A percentile compares a stretch with the other conserved stretches of the same genome.
Conservation (phyloP, 768 basidiomycete genomes). For the Leccinum truebloodii region DNA sequence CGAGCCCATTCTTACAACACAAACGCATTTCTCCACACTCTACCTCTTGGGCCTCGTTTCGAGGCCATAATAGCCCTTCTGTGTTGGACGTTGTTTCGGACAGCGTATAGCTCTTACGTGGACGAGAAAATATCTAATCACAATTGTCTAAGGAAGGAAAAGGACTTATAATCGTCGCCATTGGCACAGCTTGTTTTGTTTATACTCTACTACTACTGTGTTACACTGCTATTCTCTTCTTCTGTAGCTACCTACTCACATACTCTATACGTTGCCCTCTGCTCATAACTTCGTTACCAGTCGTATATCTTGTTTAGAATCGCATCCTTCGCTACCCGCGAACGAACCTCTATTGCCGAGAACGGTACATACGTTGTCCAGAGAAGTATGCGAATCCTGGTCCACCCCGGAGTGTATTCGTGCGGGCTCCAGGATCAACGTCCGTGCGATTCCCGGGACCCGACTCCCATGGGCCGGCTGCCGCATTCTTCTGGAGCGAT, state of each 20-base stretch:
- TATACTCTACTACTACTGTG: conserved; percentile 2
- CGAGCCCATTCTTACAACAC: not conserved
- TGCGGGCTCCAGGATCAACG: conserved; percentile 3
- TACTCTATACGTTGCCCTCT: conserved; percentile 8
- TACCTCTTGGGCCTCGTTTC: conserved; percentile 4
- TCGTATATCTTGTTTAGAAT: not conserved
- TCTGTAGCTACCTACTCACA: conserved; percentile 20
- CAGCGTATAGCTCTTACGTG: conserved; percentile 1
- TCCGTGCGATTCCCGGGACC: conserved; percentile 2
- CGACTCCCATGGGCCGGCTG: not conserved
- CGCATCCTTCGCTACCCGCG: not conserved
- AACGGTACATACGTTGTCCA: not conserved
- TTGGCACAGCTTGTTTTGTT: conserved; percentile 8
- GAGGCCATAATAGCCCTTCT: conserved; percentile 9
- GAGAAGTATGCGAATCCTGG: conserved; percentile 4
- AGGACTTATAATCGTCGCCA: conserved; percentile 14
- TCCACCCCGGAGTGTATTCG: not conserved
- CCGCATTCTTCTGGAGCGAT: not conserved
- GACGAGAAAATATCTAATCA: conserved; percentile 20
- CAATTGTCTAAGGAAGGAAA: conserved; percentile 20
- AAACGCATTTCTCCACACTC: conserved; percentile 3
- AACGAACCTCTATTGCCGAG: not conserved
- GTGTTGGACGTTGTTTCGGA: conserved; percentile 7
- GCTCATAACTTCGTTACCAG: conserved; percentile 8
- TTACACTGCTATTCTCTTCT: conserved; percentile 3